Base-by-base conservation (phyloP, 345 rosid species). In the Citrus reticulata region DNA sequence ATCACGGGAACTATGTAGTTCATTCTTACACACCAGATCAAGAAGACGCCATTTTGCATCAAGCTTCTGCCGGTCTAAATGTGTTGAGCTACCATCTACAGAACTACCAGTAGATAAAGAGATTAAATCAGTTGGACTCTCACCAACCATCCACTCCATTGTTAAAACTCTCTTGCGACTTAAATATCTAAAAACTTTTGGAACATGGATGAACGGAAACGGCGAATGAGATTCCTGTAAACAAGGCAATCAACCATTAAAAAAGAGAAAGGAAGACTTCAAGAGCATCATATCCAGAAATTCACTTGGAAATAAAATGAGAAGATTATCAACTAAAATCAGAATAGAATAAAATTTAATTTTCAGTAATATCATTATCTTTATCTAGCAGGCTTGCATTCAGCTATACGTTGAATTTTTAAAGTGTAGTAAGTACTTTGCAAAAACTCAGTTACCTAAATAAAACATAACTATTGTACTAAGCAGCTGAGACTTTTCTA, bases 101-200 rank as follows among this genome's bases (percentile, higher is more conserved):
- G 93, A 73, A 72, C 81, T 60, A 40, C 82, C 74, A 70, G 85
- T 71, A 70, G 95, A 81, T 75, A 85, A 24, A 51, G 92, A 67
- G 71, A 88, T 72, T 77, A 95, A 84, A 87, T 88, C 92, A 29
- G 89, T 91, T 74, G 98, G 90, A 84, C 94, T 93, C 75, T 93
- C 98, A 59, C 98, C 98, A 81, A 54, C 92, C 72, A 95, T 91
- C 98, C 98, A 95, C 83, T 95, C 98, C 98, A 95, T 91, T 22
- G 98, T 95, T 87, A 93, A 85, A 83, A 93, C 93, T 86, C 95
- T 89, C 89, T 92, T 95, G 64, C 93, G 78, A 54, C 84, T 89
- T 80, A 95, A 84, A 85, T 91, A 82, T 62, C 73, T 80, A 78
- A 81, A 87, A 72, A 95, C 86, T 84, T 91, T 93, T 74, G 98